A percentile compares a stretch with the other conserved stretches of the same genome.
Conservation (phyloP, 345 rosid genomes). For the Punica granatum region DNA sequence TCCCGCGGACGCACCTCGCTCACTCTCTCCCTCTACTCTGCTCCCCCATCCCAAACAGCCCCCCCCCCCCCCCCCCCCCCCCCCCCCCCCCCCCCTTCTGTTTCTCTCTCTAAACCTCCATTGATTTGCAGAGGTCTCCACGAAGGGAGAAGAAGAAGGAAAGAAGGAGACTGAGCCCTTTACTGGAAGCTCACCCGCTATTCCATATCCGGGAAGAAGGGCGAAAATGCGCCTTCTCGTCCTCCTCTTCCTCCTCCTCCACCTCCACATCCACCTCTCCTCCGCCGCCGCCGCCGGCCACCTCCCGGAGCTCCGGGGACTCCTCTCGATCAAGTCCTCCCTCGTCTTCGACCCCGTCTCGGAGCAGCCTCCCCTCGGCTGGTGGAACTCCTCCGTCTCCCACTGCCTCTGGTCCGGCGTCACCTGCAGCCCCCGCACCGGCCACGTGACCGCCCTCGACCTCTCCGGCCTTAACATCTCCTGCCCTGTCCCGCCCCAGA, state of each 20-base stretch:
- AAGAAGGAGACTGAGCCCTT: neutral
- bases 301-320: constrained; percentile 58
- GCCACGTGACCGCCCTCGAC: constrained; percentile 54
- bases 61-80: neutral
- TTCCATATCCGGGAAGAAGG: neutral
- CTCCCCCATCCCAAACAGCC: neutral
- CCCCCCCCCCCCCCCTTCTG: constrained; percentile 3
- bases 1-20: neutral
- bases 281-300: constrained; percentile 26
- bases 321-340: constrained; percentile 65
- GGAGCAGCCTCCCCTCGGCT: constrained; percentile 27
- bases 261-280: constrained; percentile 33
- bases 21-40: neutral
- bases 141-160: neutral
- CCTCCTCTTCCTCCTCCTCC: constrained; percentile 24
- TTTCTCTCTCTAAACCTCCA: constrained; percentile 13
- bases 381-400: constrained; percentile 53
- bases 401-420: constrained; percentile 63
- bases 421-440: constrained; percentile 64
- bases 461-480: constrained; percentile 58
- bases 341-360: constrained; percentile 39
- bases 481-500: constrained; percentile 65
- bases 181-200: neutral
- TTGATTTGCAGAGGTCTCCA: constrained; percentile 2
- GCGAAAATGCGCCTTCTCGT: constrained; percentile 7